These are phyloP conservation scores for Verticillium tricorpus DNA, from an alignment of 2,329 filamentous ascomycete genomes.

Conservation along the genomic window DNA sequence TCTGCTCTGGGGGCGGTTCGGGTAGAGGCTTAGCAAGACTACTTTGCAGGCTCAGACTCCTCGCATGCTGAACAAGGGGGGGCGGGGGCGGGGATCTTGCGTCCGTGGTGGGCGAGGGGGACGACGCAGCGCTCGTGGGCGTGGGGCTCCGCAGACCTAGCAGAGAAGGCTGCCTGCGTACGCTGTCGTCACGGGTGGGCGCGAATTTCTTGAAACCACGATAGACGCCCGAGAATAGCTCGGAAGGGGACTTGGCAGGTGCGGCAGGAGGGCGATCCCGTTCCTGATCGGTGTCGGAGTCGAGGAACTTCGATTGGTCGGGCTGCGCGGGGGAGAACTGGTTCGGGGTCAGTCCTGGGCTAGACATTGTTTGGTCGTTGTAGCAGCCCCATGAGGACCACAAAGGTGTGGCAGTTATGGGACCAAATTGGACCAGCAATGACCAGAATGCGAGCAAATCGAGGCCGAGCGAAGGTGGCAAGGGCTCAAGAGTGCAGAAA, in stretches of 20 bases:
- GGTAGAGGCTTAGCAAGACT: conserved; percentile 56
- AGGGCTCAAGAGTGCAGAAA: background rate
- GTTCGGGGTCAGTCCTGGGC: conserved; percentile 27
- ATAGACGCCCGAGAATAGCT: conserved; percentile 47
- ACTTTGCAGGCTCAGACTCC: conserved; percentile 49
- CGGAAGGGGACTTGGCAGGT: conserved; percentile 34
- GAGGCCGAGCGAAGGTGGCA: background rate
- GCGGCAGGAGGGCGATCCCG: conserved; percentile 13
- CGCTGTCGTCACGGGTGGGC: conserved; percentile 37
- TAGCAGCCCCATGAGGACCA: background rate
- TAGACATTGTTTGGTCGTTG: conserved; percentile 8
- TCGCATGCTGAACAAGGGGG: conserved; percentile 39
- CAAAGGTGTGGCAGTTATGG: background rate
- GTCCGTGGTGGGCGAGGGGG: conserved; percentile 21
- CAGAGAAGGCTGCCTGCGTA: conserved; percentile 40
- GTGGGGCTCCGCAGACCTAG: conserved; percentile 30
- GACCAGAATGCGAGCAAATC: background rate
- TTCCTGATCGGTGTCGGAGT: conserved; percentile 38
- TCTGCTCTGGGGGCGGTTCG: conserved; percentile 35
- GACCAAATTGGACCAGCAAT: background rate
- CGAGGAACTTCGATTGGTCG: conserved; percentile 32
- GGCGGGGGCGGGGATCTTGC: conserved; percentile 1
- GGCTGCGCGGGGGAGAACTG: conserved; percentile 19
- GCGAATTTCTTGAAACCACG: conserved; percentile 46
- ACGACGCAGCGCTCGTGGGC: conserved; percentile 17